Evolutionary conservation across 768 basidiomycete species (phyloP), one percentile per base, ranked within the genome.

Genomic region (Trametopsis cervina): DNA sequence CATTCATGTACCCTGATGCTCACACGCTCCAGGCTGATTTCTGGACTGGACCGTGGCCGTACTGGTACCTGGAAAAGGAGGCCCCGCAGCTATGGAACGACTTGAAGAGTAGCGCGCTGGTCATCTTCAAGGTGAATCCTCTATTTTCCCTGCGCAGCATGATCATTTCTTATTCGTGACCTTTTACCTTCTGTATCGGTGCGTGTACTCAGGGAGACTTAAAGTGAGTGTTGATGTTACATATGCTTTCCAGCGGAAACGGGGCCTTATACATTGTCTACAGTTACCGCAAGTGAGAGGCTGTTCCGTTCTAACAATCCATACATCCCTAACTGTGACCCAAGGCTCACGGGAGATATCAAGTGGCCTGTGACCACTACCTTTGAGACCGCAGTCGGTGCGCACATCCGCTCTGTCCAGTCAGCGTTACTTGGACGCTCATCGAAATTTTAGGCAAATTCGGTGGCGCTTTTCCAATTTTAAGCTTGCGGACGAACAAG

Each of bases 401-500:
- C 51, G 69, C 43, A 27, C 11, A n/a, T 3, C n/a, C 20, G n/a
- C 20, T 27, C 2, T 46, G 44, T 29, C 50, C 38, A 37, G 42
- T 22, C 35, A 29, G 10, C n/a, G 22, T 45, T 23, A n/a, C 49
- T 24, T 45, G 9, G 24, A 21, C 41, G 25, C 22, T 39, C 15
- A 33, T 33, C 21, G 36, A 15, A 40, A 21, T 17, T 23, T 44
- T 55, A 83, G 89, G 92, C 4, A 87, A 89, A 2, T 66, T 97
- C 9, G 78, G 80, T 0, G 86, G 88, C 1, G 69, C 81, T 7
- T 88, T 95, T 67, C 85, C 87, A 0, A 61, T 96, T 6, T 67
- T 97, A 21, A 90, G 89, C 59, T 67, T 97, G 50, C 77, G 95
- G 15, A 98, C 95, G 1, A 90, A 86, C 71, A 99, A 99, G 64